Percentiles rank a stretch among this genome's conserved stretches.
Conservation (phyloP, 108 stramenopile species). For the Ochromonas danica region DNA sequence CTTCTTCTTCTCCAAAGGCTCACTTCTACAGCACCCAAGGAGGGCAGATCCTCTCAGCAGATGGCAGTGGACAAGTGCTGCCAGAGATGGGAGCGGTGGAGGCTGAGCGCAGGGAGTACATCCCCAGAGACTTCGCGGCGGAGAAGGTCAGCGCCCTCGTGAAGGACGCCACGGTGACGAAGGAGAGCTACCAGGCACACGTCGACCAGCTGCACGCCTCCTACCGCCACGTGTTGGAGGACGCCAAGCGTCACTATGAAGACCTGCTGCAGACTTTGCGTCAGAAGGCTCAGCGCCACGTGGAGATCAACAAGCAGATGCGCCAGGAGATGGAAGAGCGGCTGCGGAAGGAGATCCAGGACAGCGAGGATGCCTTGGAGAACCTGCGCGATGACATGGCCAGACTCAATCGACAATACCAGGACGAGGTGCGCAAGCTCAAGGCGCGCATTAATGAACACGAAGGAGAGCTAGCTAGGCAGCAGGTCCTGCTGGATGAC, state of each 20-base stretch:
- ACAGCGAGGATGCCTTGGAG: conserved; percentile 1
- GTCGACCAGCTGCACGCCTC: not conserved
- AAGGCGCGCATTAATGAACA: not conserved
- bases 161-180: not conserved
- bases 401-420: not conserved
- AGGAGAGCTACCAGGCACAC: not conserved
- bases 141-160: not conserved
- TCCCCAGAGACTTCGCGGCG: not conserved
- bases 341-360: not conserved
- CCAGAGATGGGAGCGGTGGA: not conserved
- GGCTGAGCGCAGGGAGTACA: not conserved
- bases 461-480: not conserved
- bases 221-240: not conserved
- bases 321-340: conserved; percentile 11
- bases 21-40: not conserved
- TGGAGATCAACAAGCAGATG: not conserved
- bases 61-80: not conserved
- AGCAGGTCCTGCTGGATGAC: not conserved
- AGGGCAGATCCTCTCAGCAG: not conserved
- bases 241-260: conserved; percentile 11
- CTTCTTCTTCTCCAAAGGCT: too few species aligned
- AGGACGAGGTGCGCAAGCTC: conserved; percentile 3
- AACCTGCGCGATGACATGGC: conserved; percentile 22
- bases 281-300: conserved; percentile 2
- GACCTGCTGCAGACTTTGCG: not conserved